phyloP scores from a whole-genome alignment of 768 basidiomycete species.

The Lentinula lateritia region DNA sequence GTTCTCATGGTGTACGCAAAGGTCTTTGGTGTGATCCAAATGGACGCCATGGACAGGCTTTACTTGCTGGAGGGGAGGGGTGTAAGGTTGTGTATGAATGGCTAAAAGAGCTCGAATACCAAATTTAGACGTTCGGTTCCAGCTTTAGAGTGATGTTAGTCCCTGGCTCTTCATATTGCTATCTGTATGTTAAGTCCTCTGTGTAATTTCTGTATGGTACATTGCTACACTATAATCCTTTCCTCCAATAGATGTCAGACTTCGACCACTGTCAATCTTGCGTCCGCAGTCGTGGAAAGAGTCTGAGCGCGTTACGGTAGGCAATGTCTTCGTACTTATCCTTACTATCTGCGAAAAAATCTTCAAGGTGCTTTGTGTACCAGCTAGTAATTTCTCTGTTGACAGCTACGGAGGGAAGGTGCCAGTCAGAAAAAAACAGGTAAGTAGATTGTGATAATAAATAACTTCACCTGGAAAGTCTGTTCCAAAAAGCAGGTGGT shows the following conservation, averaged over 20 bases:
- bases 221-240: neutral
- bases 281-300: slow-evolving; percentile 38
- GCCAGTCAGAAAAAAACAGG: neutral
- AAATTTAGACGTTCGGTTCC: neutral
- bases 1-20: slow-evolving; percentile 66
- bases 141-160: too few relatives aligned
- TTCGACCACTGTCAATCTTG: too few relatives aligned
- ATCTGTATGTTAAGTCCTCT: neutral
- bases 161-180: neutral
- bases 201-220: neutral
- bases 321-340: slow-evolving; percentile 37
- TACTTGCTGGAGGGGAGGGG: slow-evolving; percentile 45
- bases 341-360: slow-evolving; percentile 37
- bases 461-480: slow-evolving; percentile 66
- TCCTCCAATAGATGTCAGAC: neutral
- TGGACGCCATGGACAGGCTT: slow-evolving; percentile 59
- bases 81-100: slow-evolving; percentile 58
- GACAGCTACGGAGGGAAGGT: slow-evolving; percentile 38
- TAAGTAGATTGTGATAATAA: neutral
- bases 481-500: slow-evolving; percentile 63
- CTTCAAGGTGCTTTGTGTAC: slow-evolving; percentile 52
- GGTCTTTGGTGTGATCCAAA: slow-evolving; percentile 60
- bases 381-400: slow-evolving; percentile 49
- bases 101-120: slow-evolving; percentile 32
- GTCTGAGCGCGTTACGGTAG: slow-evolving; percentile 42